Conservation (phyloP, 2,329 filamentous ascomycete genomes). For the Curvularia eragrostidis region DNA sequence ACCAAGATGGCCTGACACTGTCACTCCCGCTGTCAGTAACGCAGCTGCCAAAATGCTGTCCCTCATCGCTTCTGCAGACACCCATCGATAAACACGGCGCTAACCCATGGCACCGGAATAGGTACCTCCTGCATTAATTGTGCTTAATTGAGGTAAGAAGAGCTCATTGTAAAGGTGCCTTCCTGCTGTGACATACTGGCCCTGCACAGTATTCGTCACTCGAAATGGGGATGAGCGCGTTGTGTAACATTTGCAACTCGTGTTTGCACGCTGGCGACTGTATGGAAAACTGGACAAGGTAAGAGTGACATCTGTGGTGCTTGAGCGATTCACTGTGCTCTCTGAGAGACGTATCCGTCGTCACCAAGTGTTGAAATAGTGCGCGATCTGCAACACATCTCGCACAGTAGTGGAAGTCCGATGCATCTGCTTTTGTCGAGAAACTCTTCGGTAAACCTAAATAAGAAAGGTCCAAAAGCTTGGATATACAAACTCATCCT, state of each 20-base stretch:
- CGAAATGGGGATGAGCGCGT: slow-evolving; percentile 28
- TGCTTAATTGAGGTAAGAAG: slow-evolving; percentile 25
- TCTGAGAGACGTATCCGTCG: slow-evolving; percentile 9
- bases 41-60: slow-evolving; percentile 43
- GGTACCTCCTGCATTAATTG: slow-evolving; percentile 26
- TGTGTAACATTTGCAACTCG: slow-evolving; percentile 38
- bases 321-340: slow-evolving; percentile 6
- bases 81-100: slow-evolving; percentile 34
- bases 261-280: slow-evolving; percentile 42
- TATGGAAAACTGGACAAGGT: slow-evolving; percentile 27
- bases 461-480: slow-evolving; percentile 98
- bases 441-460: slow-evolving; percentile 48
- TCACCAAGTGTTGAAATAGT: slow-evolving; percentile 9
- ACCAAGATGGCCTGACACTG: slow-evolving; percentile 38
- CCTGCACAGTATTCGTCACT: slow-evolving; percentile 44
- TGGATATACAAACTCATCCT: slow-evolving; percentile 98
- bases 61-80: slow-evolving; percentile 34
- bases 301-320: slow-evolving; percentile 26
- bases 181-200: slow-evolving; percentile 38
- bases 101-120: slow-evolving; percentile 40
- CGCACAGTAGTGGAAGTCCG: neutral
- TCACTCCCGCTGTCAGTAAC: slow-evolving; percentile 44
- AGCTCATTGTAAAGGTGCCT: slow-evolving; percentile 28
- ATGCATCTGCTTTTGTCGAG: neutral
- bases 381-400: neutral